These are phyloP conservation scores for Oryza brachyantha DNA, from an alignment of 176 grass and related monocot genomes.

Conservation along the genomic window DNA sequence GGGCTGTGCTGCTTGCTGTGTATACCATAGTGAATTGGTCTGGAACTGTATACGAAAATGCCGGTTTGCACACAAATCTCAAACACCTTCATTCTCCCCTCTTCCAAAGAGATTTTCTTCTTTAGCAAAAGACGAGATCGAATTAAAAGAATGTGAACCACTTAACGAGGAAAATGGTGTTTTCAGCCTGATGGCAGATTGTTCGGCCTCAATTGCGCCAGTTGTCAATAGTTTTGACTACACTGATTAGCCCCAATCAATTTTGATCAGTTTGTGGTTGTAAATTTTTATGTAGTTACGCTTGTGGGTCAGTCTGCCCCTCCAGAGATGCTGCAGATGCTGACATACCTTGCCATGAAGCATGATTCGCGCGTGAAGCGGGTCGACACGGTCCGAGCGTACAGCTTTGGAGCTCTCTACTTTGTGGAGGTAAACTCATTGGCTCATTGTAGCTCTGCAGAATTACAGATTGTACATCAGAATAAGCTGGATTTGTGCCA, in stretches of 20 bases:
- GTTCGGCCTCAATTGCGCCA: background rate
- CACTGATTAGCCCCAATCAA: background rate
- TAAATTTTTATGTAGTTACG: constrained; percentile 42
- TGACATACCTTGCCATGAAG: constrained; percentile 73
- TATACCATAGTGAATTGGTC: constrained; percentile 92
- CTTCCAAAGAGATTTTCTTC: background rate
- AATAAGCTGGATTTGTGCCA: background rate
- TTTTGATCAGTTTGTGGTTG: background rate
- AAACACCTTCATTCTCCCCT: background rate
- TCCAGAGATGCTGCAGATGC: constrained; percentile 69
- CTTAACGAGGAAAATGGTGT: background rate
- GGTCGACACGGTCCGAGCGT: constrained; percentile 80
- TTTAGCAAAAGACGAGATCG: background rate
- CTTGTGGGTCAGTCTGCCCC: constrained; percentile 66
- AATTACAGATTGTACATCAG: background rate
- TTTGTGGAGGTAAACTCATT: constrained; percentile 72
- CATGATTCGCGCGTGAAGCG: constrained; percentile 63
- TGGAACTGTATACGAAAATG: constrained; percentile 72
- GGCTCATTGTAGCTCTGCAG: background rate
- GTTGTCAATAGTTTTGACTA: background rate
- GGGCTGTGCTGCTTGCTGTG: constrained; percentile 78
- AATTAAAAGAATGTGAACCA: background rate
- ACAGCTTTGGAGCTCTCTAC: constrained; percentile 84
- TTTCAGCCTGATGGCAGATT: background rate
- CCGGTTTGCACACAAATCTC: constrained; percentile 35